Percentiles rank a stretch among this genome's conserved stretches.
Conservation (phyloP, 2,329 filamentous ascomycete genomes). For the Fusarium anthophilum region DNA sequence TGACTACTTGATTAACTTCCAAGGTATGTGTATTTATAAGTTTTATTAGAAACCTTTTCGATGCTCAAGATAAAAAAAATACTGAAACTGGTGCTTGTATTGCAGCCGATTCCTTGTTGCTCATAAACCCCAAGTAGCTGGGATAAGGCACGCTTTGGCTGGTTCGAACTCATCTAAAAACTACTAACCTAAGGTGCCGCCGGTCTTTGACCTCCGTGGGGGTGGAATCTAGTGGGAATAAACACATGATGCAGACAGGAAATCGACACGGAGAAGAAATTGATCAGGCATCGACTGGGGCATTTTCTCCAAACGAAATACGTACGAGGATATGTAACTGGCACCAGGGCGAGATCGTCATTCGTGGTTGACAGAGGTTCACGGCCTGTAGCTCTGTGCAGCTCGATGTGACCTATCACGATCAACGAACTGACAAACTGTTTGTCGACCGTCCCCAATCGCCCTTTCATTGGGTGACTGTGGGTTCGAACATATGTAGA, state of each 20-base stretch:
- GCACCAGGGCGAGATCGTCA: slow-evolving; percentile 22
- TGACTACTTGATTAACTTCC: neutral
- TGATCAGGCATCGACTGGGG: slow-evolving; percentile 16
- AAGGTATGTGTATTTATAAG: neutral
- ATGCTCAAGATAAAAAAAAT: neutral
- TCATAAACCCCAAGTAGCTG: neutral
- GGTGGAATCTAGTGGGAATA: slow-evolving; percentile 39
- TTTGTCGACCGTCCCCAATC: neutral
- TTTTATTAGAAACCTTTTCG: neutral
- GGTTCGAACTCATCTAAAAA: slow-evolving; percentile 8
- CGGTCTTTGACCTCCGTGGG: slow-evolving; percentile 44
- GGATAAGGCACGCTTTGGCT: slow-evolving; percentile 15
- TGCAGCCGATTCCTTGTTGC: neutral
- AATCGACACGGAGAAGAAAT: slow-evolving; percentile 18
- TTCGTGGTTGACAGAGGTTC: neutral
- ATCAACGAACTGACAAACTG: neutral
- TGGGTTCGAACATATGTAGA: neutral
- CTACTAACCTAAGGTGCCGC: slow-evolving; percentile 9
- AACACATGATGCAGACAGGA: slow-evolving; percentile 24
- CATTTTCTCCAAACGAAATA: slow-evolving; percentile 11
- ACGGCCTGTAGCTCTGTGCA: slow-evolving; percentile 6
- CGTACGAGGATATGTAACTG: slow-evolving; percentile 17
- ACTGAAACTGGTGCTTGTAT: neutral
- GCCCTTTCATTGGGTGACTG: neutral
- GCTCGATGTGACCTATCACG: neutral